A percentile compares a stretch with the other conserved stretches of the same genome.
Conservation (phyloP, 2,329 filamentous ascomycete genomes). For the Exophiala calicioides region DNA sequence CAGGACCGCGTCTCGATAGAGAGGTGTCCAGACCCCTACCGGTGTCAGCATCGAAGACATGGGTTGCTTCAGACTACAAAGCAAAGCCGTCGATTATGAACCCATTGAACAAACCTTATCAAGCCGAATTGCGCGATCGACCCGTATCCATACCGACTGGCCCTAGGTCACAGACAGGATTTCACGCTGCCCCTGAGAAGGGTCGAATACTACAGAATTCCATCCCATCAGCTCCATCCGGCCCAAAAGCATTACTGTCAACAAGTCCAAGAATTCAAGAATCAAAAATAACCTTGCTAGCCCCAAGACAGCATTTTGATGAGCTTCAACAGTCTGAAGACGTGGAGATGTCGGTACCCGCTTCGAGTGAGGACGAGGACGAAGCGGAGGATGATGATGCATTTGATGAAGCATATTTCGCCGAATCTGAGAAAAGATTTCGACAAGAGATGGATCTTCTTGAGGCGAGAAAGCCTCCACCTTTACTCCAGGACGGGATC, state of each 20-base stretch:
- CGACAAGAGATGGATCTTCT: conserved; percentile 48
- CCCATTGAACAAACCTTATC: conserved; percentile 24
- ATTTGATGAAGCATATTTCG: conserved; percentile 51
- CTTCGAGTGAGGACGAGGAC: conserved; percentile 46
- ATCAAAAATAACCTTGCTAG: conserved; percentile 15
- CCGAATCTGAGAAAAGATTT: conserved; percentile 47
- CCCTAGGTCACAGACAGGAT: conserved; percentile 18
- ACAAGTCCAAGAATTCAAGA: conserved; percentile 23
- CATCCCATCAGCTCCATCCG: conserved; percentile 15
- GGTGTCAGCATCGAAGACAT: conserved; percentile 19
- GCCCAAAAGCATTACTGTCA: conserved; percentile 18
- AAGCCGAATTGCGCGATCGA: conserved; percentile 17
- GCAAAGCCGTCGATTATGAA: conserved; percentile 30
- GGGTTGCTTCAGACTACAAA: conserved; percentile 27
- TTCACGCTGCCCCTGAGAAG: conserved; percentile 20
- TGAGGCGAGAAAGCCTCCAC: conserved; percentile 44
- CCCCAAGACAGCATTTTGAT: conserved; percentile 10
- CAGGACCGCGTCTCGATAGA: conserved; percentile 27
- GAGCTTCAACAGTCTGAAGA: conserved; percentile 17
- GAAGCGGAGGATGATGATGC: conserved; percentile 42
- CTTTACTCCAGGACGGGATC: conserved; percentile 44
- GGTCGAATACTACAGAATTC: conserved; percentile 7
- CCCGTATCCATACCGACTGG: conserved; percentile 20
- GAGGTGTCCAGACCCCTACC: conserved; percentile 19
- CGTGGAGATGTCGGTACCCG: conserved; percentile 30